These are phyloP conservation scores for Chenopodium album DNA, from an alignment of 148 eudicot genomes.

Conservation along the genomic window DNA sequence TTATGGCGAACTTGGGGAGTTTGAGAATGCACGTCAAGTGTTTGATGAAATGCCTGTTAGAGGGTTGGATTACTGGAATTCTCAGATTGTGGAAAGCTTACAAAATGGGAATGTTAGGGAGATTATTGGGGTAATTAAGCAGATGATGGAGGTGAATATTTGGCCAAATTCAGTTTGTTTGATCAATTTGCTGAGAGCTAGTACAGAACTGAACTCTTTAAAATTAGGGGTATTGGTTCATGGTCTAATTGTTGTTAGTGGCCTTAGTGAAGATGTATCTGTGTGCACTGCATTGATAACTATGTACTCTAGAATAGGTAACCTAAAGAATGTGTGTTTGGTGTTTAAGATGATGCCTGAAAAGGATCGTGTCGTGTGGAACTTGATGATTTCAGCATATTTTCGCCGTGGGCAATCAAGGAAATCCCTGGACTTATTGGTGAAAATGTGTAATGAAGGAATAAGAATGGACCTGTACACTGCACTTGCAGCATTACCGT, in stretches of 20 bases:
- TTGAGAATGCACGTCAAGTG: constrained; percentile 20
- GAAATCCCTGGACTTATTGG: constrained; percentile 25
- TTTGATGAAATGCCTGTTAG: constrained; percentile 29
- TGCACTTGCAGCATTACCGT: constrained; percentile 35
- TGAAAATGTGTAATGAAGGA: constrained; percentile 28
- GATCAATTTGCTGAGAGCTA: constrained; percentile 34
- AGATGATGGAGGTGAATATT: constrained; percentile 24
- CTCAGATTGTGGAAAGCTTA: constrained; percentile 21
- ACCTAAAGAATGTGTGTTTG: constrained; percentile 26
- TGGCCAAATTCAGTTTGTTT: constrained; percentile 25
- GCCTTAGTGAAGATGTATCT: constrained; percentile 26
- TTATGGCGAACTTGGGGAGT: constrained; percentile 14
- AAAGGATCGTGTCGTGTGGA: constrained; percentile 41
- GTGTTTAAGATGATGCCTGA: constrained; percentile 33
- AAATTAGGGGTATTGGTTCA: constrained; percentile 27
- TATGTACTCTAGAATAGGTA: constrained; percentile 34
- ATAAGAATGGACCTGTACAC: constrained; percentile 34
- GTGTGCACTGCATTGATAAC: constrained; percentile 38
- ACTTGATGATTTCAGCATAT: constrained; percentile 36
- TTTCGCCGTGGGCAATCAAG: constrained; percentile 24
- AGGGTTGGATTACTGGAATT: constrained; percentile 25
- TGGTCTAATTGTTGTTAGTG: constrained; percentile 26
- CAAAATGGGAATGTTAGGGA: constrained; percentile 16
- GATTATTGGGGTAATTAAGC: constrained; percentile 21
- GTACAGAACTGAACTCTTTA: constrained; percentile 29